Evolutionary conservation across 2,329 filamentous ascomycete genomes (phyloP), one percentile per base, ranked within the genome.

Genomic region (Orbilia oligospora): DNA sequence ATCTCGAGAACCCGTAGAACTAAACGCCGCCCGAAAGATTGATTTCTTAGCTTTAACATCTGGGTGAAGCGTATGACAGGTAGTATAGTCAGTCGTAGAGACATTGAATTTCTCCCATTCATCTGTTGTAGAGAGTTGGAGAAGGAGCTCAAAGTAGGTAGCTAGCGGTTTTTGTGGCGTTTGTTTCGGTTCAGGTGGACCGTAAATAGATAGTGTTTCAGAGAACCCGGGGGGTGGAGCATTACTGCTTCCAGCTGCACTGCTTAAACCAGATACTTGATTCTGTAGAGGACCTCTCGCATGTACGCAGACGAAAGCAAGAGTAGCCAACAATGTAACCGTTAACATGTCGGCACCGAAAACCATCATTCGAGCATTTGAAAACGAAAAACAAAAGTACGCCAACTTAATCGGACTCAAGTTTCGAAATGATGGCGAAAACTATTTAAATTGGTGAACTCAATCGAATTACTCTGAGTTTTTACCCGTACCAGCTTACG

Each of bases 81-180:
- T 58, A n/a, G 20, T 46, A 20, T 58, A 76, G 27, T 76, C 72
- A 1, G 66, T 76, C 14, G 72, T 61, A 22, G 66, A 70, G 36
- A 76, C 49, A n/a, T 66, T 58, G 55, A 67, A 70, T 14, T 41
- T 33, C 6, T 66, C 56, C 72, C 66, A 66, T 30, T 76, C 66
- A 6, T 61, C 64, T 12, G 48, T 30, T 2, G 72, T 41, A 24
- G 22, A 51, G 16, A 65, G 64, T 38, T 70, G 20, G 6, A 71
- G 46, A 6, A 65, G 44, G 0, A 76, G 22, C 0, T 30, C 61
- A 36, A 76, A 76, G 20, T 58, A 66, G 18, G 66, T 10, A 36
- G 55, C 55, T 1, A 4, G 55, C 18, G 55, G 16, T 41, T 41
- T 44, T 8, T 9, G 36, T 14, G 55, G 33, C 5, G 36, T 2